phyloP scores from a whole-genome alignment of 2,329 filamentous ascomycete species.

The Colletotrichum sp. region DNA sequence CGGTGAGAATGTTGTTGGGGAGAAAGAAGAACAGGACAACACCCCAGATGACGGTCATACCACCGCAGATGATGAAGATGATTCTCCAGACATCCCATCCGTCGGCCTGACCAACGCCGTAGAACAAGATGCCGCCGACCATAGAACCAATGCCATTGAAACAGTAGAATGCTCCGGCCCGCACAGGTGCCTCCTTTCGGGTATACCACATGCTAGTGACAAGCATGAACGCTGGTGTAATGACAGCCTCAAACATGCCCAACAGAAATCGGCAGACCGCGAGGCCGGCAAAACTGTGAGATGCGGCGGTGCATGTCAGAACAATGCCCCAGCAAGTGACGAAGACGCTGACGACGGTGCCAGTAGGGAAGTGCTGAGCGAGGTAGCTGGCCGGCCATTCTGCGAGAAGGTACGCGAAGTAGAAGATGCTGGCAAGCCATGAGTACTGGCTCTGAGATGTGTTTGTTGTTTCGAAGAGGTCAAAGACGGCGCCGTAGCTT shows the following conservation, averaged over 20 bases:
- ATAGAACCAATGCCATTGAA: conserved; percentile 21
- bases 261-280: conserved; percentile 37
- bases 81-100: conserved; percentile 25
- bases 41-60: conserved; percentile 21
- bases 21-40: conserved; percentile 32
- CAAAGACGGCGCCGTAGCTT: conserved; percentile 22
- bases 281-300: conserved; percentile 30
- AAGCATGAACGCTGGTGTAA: conserved; percentile 34
- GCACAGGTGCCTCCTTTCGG: conserved; percentile 25
- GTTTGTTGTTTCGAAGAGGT: conserved; percentile 31
- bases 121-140: conserved; percentile 23
- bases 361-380: conserved; percentile 19
- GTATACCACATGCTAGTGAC: conserved; percentile 35
- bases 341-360: conserved; percentile 22
- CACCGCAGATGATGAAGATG: conserved; percentile 27
- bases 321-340: conserved; percentile 25
- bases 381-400: conserved; percentile 28
- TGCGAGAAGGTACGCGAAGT: conserved; percentile 32
- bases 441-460: conserved; percentile 35
- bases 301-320: conserved; percentile 29
- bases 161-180: conserved; percentile 22
- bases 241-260: conserved; percentile 33
- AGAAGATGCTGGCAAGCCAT: conserved; percentile 35
- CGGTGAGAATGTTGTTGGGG: conserved; percentile 52
- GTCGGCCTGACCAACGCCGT: conserved; percentile 28